phyloP scores from a whole-genome alignment of 75 land plant species.

The Gnetum montanum region DNA sequence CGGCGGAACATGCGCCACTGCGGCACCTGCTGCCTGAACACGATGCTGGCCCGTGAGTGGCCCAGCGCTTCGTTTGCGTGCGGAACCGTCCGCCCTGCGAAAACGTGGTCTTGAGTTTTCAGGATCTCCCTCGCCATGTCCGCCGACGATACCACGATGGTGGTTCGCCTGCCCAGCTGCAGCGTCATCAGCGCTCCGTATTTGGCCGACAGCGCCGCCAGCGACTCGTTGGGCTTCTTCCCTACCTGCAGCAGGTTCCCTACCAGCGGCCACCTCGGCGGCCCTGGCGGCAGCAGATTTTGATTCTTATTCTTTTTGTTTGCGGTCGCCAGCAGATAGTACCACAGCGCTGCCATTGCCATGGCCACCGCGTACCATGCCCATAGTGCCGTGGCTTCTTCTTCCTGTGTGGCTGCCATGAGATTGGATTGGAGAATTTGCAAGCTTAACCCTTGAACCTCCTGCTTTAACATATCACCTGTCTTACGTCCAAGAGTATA shows the following conservation, averaged over 20 bases:
- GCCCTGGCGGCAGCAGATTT: neutral
- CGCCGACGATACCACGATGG: too few species aligned
- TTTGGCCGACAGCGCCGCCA: neutral
- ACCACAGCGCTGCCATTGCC: too few species aligned
- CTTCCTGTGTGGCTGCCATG: too few species aligned
- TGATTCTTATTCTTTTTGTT: too few species aligned
- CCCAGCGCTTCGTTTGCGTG: neutral
- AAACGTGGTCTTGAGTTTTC: neutral
- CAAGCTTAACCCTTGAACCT: too few species aligned
- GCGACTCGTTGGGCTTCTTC: neutral
- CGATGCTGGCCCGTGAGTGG: neutral
- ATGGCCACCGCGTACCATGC: too few species aligned
- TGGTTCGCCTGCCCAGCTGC: neutral
- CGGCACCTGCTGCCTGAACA: neutral
- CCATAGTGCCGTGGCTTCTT: too few species aligned
- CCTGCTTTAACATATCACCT: too few species aligned
- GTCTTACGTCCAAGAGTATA: too few species aligned
- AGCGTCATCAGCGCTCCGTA: neutral
- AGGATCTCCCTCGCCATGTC: neutral
- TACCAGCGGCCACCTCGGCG: neutral
- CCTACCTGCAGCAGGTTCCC: neutral
- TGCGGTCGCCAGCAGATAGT: too few species aligned
- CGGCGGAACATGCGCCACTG: neutral
- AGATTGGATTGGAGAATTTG: too few species aligned
- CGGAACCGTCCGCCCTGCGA: neutral